These are phyloP conservation scores for Babesia bovis DNA, from an alignment of 169 alveolate genomes.

Conservation along the genomic window DNA sequence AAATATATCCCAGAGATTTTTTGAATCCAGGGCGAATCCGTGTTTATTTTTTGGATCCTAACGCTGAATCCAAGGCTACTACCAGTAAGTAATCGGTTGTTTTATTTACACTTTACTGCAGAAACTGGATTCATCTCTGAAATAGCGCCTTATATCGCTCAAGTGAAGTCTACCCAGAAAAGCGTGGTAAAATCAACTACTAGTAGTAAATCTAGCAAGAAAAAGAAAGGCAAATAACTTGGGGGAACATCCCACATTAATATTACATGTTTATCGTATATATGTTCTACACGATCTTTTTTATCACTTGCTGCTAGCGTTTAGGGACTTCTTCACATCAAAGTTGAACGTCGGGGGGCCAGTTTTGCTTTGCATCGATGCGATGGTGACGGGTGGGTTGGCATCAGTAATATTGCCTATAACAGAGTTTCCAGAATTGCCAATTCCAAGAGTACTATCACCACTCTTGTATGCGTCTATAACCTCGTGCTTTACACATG, in stretches of 20 bases:
- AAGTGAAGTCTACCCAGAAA: conserved; percentile 47
- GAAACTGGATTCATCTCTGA: conserved; percentile 42
- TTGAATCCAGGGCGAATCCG: conserved; percentile 74
- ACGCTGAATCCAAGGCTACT: conserved; percentile 31
- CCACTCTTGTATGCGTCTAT: background rate
- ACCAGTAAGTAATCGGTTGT: conserved; percentile 1
- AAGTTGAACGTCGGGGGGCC: too few relatives aligned
- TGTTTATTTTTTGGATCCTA: conserved; percentile 51
- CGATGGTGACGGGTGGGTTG: too few relatives aligned
- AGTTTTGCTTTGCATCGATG: too few relatives aligned
- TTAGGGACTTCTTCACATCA: too few relatives aligned
- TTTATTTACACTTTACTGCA: background rate
- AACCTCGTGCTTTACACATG: conserved; percentile 13
- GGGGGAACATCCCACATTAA: background rate
- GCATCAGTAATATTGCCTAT: too few relatives aligned
- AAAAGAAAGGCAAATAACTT: conserved; percentile 14
- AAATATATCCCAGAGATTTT: conserved; percentile 74
- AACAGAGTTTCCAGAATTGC: too few relatives aligned
- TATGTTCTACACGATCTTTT: conserved; percentile 1
- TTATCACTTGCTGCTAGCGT: too few relatives aligned
- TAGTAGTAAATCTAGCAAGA: conserved; percentile 24
- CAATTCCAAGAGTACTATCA: too few relatives aligned
- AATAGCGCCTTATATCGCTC: conserved; percentile 50
- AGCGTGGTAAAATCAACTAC: conserved; percentile 9
- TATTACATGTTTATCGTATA: background rate